Evolutionary conservation across 2,329 filamentous ascomycete species (phyloP), one percentile per base, ranked within the genome.

Genomic region (Annulohypoxylon truncatum): DNA sequence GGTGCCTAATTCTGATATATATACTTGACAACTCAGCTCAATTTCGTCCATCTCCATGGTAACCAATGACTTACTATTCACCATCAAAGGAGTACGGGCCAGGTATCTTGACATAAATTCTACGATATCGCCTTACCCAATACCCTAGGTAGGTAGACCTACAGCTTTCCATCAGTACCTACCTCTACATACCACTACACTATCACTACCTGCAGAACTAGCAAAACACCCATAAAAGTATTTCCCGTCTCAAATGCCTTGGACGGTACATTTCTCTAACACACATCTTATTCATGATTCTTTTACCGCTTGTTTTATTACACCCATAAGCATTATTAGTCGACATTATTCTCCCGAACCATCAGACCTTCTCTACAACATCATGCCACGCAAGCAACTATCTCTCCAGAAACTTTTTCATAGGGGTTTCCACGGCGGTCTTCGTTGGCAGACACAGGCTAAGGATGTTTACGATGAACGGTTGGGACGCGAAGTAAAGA

Each of bases 291-390:
- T 13, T 10, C 31, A 33, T 10, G 8, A 3, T 12, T 33, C 31
- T 7, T 33, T 15, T 2, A n/a, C 15, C n/a, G 4, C 2, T 15
- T 3, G 3, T 15, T 38, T 47, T 2, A n/a, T 28, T 26, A 6
- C 22, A 13, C 10, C 22, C 9, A 3, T n/a, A n/a, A n/a, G n/a
- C n/a, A n/a, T n/a, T n/a, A n/a, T n/a, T n/a, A n/a, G n/a, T n/a
- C n/a, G n/a, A n/a, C n/a, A n/a, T 18, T 29, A 15, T 18, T 29
- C 15, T 12, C 6, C 28, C 18, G 2, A 46, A n/a, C 10, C 18
- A 22, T n/a, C 48, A 35, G 24, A 1, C 20, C 15, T 10, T 24
- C 33, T 61, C 15, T 67, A 10, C 51, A 55, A 12, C 56, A 58
- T 12, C 26, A 64, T 40, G 58, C 18, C 0, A 20, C 59, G n/a